These are phyloP conservation scores for Takakia lepidozioides DNA, from an alignment of 225 moss, liverwort and hornwort genomes.

Conservation along the genomic window DNA sequence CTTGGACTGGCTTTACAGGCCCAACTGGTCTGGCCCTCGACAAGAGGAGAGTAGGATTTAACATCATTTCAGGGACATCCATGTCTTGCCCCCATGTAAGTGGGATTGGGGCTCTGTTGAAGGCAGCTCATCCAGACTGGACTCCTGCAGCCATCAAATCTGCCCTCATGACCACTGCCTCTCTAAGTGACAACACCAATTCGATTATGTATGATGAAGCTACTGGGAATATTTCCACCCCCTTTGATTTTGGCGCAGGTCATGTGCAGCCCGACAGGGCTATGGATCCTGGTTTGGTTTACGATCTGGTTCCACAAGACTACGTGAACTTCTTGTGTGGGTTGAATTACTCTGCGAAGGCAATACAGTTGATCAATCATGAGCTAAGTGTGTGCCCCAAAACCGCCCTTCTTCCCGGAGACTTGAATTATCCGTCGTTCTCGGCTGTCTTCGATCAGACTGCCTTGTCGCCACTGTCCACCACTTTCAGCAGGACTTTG, in stretches of 20 bases:
- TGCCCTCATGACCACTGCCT: slow-evolving; percentile 30
- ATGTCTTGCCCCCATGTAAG: slow-evolving; percentile 28
- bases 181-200: slow-evolving; percentile 5
- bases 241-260: slow-evolving; percentile 16
- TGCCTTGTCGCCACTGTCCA: slow-evolving; percentile 18
- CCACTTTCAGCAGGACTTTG: slow-evolving; percentile 63
- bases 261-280: slow-evolving; percentile 18
- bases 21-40: neutral
- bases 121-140: slow-evolving; percentile 18
- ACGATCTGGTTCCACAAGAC: slow-evolving; percentile 10
- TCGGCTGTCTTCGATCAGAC: slow-evolving; percentile 64
- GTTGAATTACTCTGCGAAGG: neutral
- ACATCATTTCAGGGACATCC: slow-evolving; percentile 25
- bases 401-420: slow-evolving; percentile 13
- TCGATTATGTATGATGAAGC: slow-evolving; percentile 9
- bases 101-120: slow-evolving; percentile 16
- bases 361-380: slow-evolving; percentile 2
- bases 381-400: slow-evolving; percentile 27
- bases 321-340: slow-evolving; percentile 23
- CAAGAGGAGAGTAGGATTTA: slow-evolving; percentile 4
- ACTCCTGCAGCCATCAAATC: slow-evolving; percentile 30
- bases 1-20: slow-evolving; percentile 1
- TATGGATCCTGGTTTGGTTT: slow-evolving; percentile 20
- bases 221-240: neutral
- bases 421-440: slow-evolving; percentile 83